Base-by-base conservation (phyloP, 768 basidiomycete genomes). In the Nevesoporus exiguus region DNA sequence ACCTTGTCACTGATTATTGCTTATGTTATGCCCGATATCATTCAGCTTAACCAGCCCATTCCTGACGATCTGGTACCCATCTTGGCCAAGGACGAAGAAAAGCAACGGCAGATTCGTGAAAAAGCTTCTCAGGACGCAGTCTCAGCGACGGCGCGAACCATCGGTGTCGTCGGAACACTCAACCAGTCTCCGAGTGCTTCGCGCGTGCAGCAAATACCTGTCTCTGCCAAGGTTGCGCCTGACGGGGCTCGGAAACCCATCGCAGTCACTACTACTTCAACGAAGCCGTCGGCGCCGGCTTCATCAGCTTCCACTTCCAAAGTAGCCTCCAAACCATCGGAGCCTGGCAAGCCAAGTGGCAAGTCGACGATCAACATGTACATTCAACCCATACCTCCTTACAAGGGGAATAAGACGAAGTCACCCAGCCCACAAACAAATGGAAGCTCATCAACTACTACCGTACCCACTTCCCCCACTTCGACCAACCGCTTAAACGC, bases 61-160 rank as follows among this genome's bases (percentile, higher is more conserved):
- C 95, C 96, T 14, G 90, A 93, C 27, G 96, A 98, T 66, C 81
- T 98, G 48, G 88, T 98, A 17, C 81, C 89, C 3, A 94, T 98
- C 65, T 75, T 98, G 22, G 88, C 96, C 39, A 98, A 97, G 73
- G 92, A 96, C 64, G 91, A 92, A 70, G 88, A 88, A 49, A 96
- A 91, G 74, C 92, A 95, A 64, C 82, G 83, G 56, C 79, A 75
- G 46, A 95, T 97, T 69, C 79, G 79, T 54, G 90, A 90, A 70
- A 94, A 88, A 70, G 81, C 89, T 17, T 73, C 70, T 41, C 75
- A 78, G 47, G 90, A 93, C 57, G 88, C 90, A 3, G 60, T 77
- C 21, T 85, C 90, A 1, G 39, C 75, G 2, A 75, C 81, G 19
- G 89, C 91, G 13, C 85, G 90, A 47, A 73, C 80, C 13, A 93